Evolutionary conservation across 2,329 filamentous ascomycete genomes (phyloP).

Genomic region (Biscogniauxia mediterranea): DNA sequence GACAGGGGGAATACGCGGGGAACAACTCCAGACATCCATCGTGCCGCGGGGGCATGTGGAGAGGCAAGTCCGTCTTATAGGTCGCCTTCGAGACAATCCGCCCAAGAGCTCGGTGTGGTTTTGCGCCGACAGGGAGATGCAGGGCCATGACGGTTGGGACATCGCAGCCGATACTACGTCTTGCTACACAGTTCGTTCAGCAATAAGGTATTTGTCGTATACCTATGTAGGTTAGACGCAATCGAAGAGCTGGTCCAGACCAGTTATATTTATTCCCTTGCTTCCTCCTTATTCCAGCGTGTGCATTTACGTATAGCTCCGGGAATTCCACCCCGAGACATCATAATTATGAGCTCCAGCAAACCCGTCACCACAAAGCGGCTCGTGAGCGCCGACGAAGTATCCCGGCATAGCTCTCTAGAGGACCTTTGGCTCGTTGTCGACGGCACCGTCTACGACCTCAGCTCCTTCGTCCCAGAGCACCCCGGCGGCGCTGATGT

Average conservation of each 20-base stretch:
- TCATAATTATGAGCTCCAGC: constrained; percentile 14
- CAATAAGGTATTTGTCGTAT: too few relatives aligned
- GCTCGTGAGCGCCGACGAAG: constrained; percentile 40
- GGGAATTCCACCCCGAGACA: background rate
- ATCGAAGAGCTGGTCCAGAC: too few relatives aligned
- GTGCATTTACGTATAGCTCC: background rate
- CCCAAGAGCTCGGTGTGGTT: background rate
- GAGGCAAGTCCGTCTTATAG: background rate
- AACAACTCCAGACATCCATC: background rate
- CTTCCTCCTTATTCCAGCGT: background rate
- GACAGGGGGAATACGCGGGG: background rate
- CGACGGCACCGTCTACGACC: constrained; percentile 63
- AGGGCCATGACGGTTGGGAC: background rate
- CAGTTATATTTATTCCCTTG: background rate
- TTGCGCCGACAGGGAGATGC: background rate
- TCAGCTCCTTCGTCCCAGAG: constrained; percentile 58
- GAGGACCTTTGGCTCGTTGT: constrained; percentile 65
- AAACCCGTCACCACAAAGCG: constrained; percentile 5
- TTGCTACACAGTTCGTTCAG: too few relatives aligned
- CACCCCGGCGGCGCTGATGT: constrained; percentile 40
- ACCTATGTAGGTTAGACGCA: too few relatives aligned
- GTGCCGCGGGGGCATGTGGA: background rate
- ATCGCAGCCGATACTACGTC: too few relatives aligned
- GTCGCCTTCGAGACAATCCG: too few relatives aligned
- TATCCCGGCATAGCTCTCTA: constrained; percentile 45